A percentile compares a stretch with the other conserved stretches of the same genome.
Evolutionary conservation across 306 rosid genomes (phyloP).

Genomic region (Vigna hirtella): DNA sequence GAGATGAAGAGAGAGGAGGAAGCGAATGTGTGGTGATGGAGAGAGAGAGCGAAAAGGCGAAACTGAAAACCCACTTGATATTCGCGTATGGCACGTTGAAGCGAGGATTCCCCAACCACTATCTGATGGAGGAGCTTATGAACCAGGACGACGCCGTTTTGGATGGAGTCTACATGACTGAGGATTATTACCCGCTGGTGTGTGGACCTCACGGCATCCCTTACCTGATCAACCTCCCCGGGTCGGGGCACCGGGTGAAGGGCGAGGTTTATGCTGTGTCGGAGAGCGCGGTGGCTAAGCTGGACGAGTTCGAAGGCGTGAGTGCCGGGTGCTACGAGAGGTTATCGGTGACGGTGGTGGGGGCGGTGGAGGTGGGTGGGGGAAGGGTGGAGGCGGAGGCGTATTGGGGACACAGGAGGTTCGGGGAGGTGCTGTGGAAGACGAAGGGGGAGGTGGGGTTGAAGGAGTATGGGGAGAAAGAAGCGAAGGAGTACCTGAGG

Average conservation of each 20-base stretch:
- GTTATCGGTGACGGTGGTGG: constrained; percentile 49
- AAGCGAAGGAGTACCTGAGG: constrained; percentile 49
- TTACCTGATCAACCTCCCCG: constrained; percentile 68
- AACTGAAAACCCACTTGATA: constrained; percentile 35
- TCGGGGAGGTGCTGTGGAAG: constrained; percentile 67
- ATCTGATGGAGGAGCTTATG: constrained; percentile 51
- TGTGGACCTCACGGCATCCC: constrained; percentile 74
- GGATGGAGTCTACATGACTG: constrained; percentile 47
- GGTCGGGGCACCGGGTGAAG: constrained; percentile 53
- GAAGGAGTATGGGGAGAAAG: constrained; percentile 47
- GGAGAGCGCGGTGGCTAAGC: constrained; percentile 46
- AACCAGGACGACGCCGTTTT: constrained; percentile 56
- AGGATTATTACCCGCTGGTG: constrained; percentile 55
- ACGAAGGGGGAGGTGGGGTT: constrained; percentile 51
- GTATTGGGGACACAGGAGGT: constrained; percentile 63
- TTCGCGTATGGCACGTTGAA: constrained; percentile 77
- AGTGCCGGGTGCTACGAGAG: constrained; percentile 63
- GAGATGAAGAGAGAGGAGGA: background rate
- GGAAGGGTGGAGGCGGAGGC: constrained; percentile 58
- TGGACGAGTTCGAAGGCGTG: constrained; percentile 68
- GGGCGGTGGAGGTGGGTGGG: constrained; percentile 19
- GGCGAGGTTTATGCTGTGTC: constrained; percentile 75
- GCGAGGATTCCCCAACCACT: constrained; percentile 63
- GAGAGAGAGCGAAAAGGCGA: background rate
- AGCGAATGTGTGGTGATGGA: background rate